Evolutionary conservation across 2,329 filamentous ascomycete species (phyloP).

Genomic region (Pseudonectria buxi): DNA sequence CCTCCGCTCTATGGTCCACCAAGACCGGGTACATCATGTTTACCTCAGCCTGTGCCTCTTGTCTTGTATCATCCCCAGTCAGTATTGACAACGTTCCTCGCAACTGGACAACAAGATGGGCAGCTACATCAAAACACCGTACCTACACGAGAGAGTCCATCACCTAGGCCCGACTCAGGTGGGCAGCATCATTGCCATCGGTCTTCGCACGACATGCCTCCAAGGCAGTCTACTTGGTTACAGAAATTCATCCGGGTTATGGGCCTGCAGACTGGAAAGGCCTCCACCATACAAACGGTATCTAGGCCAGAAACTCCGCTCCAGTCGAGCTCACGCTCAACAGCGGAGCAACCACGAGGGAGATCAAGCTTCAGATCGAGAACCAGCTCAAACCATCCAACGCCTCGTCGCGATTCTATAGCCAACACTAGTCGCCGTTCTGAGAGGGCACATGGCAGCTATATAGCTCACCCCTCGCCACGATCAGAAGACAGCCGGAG

Average conservation of each 20-base stretch:
- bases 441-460: no score
- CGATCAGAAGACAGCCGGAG: background rate
- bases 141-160: no score
- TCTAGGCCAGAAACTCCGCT: constrained; percentile 14
- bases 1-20: no score
- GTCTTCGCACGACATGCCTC: constrained; percentile 1
- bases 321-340: background rate
- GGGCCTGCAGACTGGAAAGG: constrained; percentile 25
- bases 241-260: constrained; percentile 22
- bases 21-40: no score
- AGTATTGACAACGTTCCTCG: no score
- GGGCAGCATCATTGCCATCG: constrained; percentile 1
- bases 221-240: constrained; percentile 19
- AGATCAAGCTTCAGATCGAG: constrained; percentile 1
- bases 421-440: no score
- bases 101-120: no score
- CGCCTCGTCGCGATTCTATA: background rate
- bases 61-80: no score
- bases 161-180: background rate
- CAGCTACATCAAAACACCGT: no score
- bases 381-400: background rate
- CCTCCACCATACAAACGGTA: constrained; percentile 29
- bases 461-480: background rate
- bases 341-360: background rate
- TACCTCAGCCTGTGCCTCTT: no score